Base-by-base conservation (phyloP, 768 basidiomycete genomes). In the Tricholoma matsutake region DNA sequence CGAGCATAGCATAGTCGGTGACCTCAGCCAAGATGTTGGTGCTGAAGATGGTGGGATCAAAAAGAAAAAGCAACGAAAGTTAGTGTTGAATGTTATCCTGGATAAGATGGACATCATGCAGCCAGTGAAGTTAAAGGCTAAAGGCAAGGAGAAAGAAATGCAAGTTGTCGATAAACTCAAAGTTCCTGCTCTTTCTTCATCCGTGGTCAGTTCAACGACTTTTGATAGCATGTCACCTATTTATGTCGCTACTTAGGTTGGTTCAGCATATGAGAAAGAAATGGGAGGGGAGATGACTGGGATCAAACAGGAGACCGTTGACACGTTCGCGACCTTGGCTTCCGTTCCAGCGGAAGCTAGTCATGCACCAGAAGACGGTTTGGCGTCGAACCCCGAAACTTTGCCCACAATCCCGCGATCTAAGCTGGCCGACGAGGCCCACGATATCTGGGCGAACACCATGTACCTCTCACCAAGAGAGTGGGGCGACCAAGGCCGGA, bases 391-490 rank as follows among this genome's bases (percentile, higher is more conserved):
- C 9, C 43, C 10, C 4, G 9, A 8, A 25, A 28, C 25, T 16
- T 7, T 7, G 49, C 4, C 4, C 10, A 16, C 20, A 11, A n/a
- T n/a, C 29, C 4, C 6, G 3, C 49, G 7, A 51, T 9, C 0
- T 16, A 31, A 16, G 11, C 47, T n/a, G 16, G 1, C 51, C 2
- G 29, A n/a, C 7, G 57, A 32, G 14, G 74, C 67, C 69, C 66
- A 18, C 65, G 76, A 66, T 64, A 20, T 67, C 1, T 61, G 75
- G 45, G 85, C 85, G 5, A 81, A 85, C 57, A 83, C 87, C 20
- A 75, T 89, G 25, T 88, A 81, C 75, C 63, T 81, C 10, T 85
- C 83, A 1, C 86, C 87, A 1, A 61, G 68, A 52, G 71, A 76
- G 56, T 64, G 65, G 9, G 72, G 75, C 34, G 63, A 69, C 8